A percentile compares a stretch with the other conserved stretches of the same genome.
These are phyloP conservation scores for Euphorbia peplus DNA, from an alignment of 345 rosid species.

Conservation along the genomic window DNA sequence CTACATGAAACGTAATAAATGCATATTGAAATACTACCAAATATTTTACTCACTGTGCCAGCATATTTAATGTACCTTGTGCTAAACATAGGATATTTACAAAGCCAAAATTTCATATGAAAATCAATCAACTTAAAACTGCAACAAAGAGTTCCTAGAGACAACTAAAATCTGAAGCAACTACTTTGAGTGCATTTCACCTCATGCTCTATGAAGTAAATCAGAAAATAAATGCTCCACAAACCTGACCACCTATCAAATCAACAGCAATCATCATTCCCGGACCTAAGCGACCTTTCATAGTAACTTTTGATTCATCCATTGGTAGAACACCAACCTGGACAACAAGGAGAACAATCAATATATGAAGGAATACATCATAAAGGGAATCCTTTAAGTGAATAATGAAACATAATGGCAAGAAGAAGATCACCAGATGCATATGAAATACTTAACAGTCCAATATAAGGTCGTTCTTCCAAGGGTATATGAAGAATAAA, in stretches of 20 bases:
- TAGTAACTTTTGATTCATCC: conserved; percentile 85
- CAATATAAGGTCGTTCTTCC: neutral
- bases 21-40: neutral
- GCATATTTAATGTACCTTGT: neutral
- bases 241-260: conserved; percentile 81
- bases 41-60: neutral
- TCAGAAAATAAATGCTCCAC: conserved; percentile 26
- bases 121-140: neutral
- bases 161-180: neutral
- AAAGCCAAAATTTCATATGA: neutral
- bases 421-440: neutral
- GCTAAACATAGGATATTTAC: neutral
- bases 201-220: neutral
- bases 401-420: neutral
- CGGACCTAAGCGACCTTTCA: conserved; percentile 98
- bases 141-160: neutral
- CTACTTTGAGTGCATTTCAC: neutral
- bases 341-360: conserved; percentile 11
- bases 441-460: neutral
- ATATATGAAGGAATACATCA: neutral
- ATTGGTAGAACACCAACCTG: conserved; percentile 97
- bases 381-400: neutral
- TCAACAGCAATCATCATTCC: conserved; percentile 99
- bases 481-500: neutral
- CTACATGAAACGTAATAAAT: neutral